phyloP scores from a whole-genome alignment of 495 filamentous ascomycete genomes.

The Tuber borchii region DNA sequence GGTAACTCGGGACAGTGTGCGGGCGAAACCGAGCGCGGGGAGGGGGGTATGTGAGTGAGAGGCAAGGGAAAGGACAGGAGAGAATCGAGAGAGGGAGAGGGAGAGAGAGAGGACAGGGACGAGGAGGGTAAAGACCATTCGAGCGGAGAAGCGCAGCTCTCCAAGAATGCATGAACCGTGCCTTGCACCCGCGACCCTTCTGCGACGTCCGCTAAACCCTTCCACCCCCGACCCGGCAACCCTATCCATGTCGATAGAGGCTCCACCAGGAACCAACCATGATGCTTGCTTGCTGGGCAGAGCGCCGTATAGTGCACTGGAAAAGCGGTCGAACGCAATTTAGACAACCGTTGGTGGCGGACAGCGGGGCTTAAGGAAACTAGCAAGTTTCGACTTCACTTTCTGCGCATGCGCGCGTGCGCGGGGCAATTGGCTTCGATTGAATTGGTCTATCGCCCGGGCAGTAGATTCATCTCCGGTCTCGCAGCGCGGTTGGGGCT shows the following conservation, averaged over 20 bases:
- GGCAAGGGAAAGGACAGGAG: constrained; percentile 2
- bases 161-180: constrained; percentile 39
- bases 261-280: constrained; percentile 32
- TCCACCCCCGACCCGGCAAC: constrained; percentile 36
- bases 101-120: constrained; percentile 27
- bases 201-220: constrained; percentile 23
- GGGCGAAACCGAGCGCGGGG: constrained; percentile 37
- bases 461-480: constrained; percentile 37
- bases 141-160: constrained; percentile 8
- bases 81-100: constrained; percentile 2
- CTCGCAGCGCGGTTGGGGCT: constrained; percentile 33
- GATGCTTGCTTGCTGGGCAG: background rate
- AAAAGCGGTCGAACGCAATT: constrained; percentile 40
- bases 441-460: constrained; percentile 17
- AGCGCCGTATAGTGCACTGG: constrained; percentile 8
- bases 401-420: constrained; percentile 31
- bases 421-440: constrained; percentile 29
- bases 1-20: constrained; percentile 14
- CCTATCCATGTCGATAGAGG: constrained; percentile 38
- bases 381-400: constrained; percentile 36
- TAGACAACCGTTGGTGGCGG: constrained; percentile 38
- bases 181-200: constrained; percentile 38
- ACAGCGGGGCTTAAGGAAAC: constrained; percentile 22
- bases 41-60: constrained; percentile 18
- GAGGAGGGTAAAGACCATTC: constrained; percentile 9